Conservation (phyloP, 805 yeast species). For the Saccharomycopsis malanga region DNA sequence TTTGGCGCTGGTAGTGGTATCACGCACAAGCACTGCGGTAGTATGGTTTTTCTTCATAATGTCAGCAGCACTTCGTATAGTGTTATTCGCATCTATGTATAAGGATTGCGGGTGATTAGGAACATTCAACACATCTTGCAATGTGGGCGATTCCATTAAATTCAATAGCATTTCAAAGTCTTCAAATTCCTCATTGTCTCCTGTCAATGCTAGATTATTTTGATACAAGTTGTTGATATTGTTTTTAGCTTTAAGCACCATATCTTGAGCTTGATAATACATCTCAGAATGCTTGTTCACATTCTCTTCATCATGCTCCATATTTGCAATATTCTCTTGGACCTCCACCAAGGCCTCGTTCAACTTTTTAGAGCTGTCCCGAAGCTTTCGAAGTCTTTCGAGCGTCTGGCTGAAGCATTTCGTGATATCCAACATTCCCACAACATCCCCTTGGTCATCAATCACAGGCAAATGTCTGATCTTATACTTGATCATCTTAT, state of each 20-base stretch:
- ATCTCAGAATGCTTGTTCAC: conserved; percentile 20
- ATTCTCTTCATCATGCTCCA: conserved; percentile 19
- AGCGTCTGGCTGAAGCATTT: conserved; percentile 42
- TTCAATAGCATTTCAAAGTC: conserved; percentile 34
- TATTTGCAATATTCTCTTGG: conserved; percentile 27
- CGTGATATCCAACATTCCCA: conserved; percentile 40
- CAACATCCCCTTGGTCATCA: conserved; percentile 30
- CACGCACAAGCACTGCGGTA: conserved; percentile 37
- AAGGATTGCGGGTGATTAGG: conserved; percentile 29
- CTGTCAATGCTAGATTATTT: conserved; percentile 18
- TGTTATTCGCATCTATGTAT: conserved; percentile 32
- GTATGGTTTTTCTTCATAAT: conserved; percentile 33
- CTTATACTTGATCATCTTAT: conserved; percentile 35
- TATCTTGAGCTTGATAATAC: conserved; percentile 22
- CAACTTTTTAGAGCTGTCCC: conserved; percentile 32
- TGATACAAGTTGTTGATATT: conserved; percentile 18
- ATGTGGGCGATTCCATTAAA: conserved; percentile 37
- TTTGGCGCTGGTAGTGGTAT: conserved; percentile 28
- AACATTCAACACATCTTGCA: conserved; percentile 27
- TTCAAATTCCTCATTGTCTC: conserved; percentile 21
- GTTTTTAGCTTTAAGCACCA: conserved; percentile 20
- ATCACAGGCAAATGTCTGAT: conserved; percentile 39
- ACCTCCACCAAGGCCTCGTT: conserved; percentile 28
- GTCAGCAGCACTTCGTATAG: conserved; percentile 34
- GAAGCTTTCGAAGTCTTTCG: conserved; percentile 35